Evolutionary conservation across 768 basidiomycete genomes (phyloP), one percentile per base, ranked within the genome.

Genomic region (Astraeus odoratus): DNA sequence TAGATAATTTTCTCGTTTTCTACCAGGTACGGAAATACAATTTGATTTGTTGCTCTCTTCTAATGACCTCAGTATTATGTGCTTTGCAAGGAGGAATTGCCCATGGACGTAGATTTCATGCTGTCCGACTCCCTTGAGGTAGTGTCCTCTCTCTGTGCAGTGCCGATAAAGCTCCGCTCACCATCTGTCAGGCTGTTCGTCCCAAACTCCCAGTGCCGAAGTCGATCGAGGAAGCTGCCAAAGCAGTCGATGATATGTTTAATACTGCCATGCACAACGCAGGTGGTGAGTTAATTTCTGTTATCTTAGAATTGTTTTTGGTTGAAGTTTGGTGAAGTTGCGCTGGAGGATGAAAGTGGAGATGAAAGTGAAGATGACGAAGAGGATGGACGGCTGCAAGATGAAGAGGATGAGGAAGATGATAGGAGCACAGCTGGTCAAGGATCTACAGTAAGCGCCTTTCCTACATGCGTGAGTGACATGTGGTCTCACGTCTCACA

Each of bases 61-160:
- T 54, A 41, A 12, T 26, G 9, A 12, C 13, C 33, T 23, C 48
- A 83, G 79, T 83, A 93, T 47, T 99, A 98, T 62, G 72, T 87
- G 13, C 73, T 83, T n/a, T 89, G 87, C 70, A 99, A 99, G 67
- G 76, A 82, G 36, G 71, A 80, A 19, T 63, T 94, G n/a, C 85
- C 96, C 0, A 94, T 97, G 93, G 96, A 99, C 51, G 86, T 96
- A 9, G 94, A 96, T 43, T 99, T 98, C 66, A 95, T 97, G 91
- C 64, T 96, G 6, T 80, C 81, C 0, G 96, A 99, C 63, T 96
- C 95, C 1, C 65, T 99, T 8, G 94, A 98, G 69, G 91, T 91
- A 51, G 30, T 53, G 67, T 48, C 4, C 15, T 25, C 25, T 20
- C 43, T 36, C 22, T 42, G 38, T 2, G 3, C 33, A 39, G 18